These are phyloP conservation scores for Arbutus unedo DNA, from an alignment of 148 eudicot genomes.

Conservation along the genomic window DNA sequence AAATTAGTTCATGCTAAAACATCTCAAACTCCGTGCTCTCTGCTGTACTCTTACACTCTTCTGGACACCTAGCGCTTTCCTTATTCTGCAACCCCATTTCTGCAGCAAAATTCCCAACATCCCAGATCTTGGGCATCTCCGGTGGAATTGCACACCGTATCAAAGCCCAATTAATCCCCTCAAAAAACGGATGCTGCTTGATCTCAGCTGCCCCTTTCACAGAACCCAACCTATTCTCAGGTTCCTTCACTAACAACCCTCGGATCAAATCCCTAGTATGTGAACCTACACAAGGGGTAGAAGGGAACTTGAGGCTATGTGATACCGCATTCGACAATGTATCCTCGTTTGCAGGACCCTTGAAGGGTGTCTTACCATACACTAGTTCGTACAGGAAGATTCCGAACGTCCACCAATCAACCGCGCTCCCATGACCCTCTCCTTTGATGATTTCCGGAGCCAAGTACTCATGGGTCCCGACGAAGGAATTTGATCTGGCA, in stretches of 20 bases:
- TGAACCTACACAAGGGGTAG: slow-evolving; percentile 50
- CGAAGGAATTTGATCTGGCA: slow-evolving; percentile 64
- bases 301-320: slow-evolving; percentile 54
- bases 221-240: slow-evolving; percentile 63
- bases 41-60: slow-evolving; percentile 18
- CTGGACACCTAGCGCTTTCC: slow-evolving; percentile 17
- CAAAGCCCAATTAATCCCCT: slow-evolving; percentile 81
- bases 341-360: slow-evolving; percentile 62
- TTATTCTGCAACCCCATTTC: slow-evolving; percentile 21
- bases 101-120: slow-evolving; percentile 23
- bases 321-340: slow-evolving; percentile 64
- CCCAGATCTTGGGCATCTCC: slow-evolving; percentile 47
- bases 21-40: slow-evolving; percentile 49
- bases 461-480: slow-evolving; percentile 59
- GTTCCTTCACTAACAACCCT: slow-evolving; percentile 58
- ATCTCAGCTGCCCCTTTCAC: slow-evolving; percentile 71
- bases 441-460: slow-evolving; percentile 66
- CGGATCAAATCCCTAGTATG: slow-evolving; percentile 64
- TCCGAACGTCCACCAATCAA: slow-evolving; percentile 72
- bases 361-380: slow-evolving; percentile 81
- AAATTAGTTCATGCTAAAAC: slow-evolving; percentile 33
- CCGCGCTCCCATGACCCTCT: slow-evolving; percentile 60
- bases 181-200: slow-evolving; percentile 70
- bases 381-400: slow-evolving; percentile 68
- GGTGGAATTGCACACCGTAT: slow-evolving; percentile 73